Evolutionary conservation across 225 moss, liverwort and hornwort species (phyloP), one percentile per base, ranked within the genome.

Genomic region (Pleurozium schreberi): DNA sequence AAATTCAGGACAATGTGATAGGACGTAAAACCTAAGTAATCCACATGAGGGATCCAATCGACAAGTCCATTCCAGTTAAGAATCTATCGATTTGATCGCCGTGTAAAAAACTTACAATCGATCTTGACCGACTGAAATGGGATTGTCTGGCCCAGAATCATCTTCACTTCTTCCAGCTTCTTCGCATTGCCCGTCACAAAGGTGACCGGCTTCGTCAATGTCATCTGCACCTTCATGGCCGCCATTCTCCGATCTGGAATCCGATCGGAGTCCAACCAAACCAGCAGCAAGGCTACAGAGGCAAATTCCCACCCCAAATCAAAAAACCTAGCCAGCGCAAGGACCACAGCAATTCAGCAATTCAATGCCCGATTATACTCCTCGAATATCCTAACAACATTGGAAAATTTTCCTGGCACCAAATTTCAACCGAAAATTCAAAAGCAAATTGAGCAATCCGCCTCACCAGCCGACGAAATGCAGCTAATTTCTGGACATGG

Each of bases 121-220:
- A 99, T 92, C 84, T 94, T 95, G 75, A 95, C 91, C 62, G 96
- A 96, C 76, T 92, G 96, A 78, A 97, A 99, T 28, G 99, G 99
- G 62, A 99, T 99, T n/a, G 95, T 88, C 87, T 96, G 92, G 76
- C 99, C 99, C 57, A 99, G 94, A 89, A 99, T 99, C 99, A 99
- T 97, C 92, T 94, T 97, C 92, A 99, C 99, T 91, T 99, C 99
- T 91, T 99, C 99, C 78, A 99, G 89, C 90, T 99, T 99, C 88
- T 95, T 99, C 67, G 96, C 89, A 90, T 99, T 99, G 53, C 98
- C 97, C 18, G 98, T 97, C 83, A 99, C 98, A 84, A 99, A 99
- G 26, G 98, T 99, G 81, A 99, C 97, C 23, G 97, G 96, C 86
- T 96, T 95, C 70, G 98, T 89, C 87, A 99, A 92, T 80, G 93